Base-by-base conservation (phyloP, 257 asterid species). In the Orobanche coerulescens region DNA sequence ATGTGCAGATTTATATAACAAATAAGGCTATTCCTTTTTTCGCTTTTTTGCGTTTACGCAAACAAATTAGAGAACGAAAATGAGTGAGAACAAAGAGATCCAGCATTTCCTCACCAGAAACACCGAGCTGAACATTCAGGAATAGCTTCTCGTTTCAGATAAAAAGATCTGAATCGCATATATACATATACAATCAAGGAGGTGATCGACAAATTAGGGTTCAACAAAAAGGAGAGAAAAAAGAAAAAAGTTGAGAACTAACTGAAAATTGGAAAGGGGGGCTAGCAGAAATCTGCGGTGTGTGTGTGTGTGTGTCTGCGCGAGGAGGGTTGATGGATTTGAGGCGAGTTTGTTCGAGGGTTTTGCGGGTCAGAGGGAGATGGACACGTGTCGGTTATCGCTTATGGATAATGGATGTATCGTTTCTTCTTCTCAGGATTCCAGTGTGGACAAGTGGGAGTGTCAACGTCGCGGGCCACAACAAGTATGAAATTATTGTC, bases 371-470 rank as follows among this genome's bases (percentile, higher is more conserved):
- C 69, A 59, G 67, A 65, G 2, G 40, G 46, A 0, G 4, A 23
- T 9, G 61, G 81, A 81, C 89, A 86, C 92, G 88, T 81, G 95
- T 61, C 89, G 71, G 82, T 72, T 14, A n/a, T 0, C 43, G 15
- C 47, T 26, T 82, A 67, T 76, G 67, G 84, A 74, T 6, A 65
- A 10, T 46, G 71, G 42, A n/a, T n/a, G n/a, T n/a, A n/a, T n/a
- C n/a, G n/a, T n/a, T n/a, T 28, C 31, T 51, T 15, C n/a, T n/a
- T 65, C 2, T 65, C 26, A 64, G 74, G 78, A 58, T 68, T 47
- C 75, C 69, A 62, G 62, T 64, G 71, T n/a, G 66, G 65, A 43
- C 15, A 31, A 14, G 62, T 11, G 49, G 31, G 55, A 20, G 47
- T 56, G 33, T 48, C n/a, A n/a, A n/a, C n/a, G n/a, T n/a, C n/a